Conservation (phyloP, 208 protist species). For the Vickermania spadyakhi region DNA sequence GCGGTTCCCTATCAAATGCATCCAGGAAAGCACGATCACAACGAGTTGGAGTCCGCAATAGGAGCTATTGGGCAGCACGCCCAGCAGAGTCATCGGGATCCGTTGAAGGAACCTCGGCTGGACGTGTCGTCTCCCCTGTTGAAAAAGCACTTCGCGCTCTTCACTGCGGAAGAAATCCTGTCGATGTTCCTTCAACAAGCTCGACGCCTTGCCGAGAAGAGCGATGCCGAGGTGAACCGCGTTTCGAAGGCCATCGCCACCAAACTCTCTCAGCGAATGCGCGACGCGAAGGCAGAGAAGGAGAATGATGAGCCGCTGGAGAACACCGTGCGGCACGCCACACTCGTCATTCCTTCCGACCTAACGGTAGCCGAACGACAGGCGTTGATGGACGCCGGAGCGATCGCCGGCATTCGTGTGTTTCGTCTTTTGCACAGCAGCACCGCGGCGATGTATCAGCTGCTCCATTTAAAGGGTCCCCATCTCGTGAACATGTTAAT, state of each 20-base stretch:
- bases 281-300: not conserved
- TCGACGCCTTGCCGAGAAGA: slow-evolving; percentile 39
- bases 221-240: slow-evolving; percentile 24
- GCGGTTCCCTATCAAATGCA: slow-evolving; percentile 15
- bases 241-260: not conserved
- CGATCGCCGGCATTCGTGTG: slow-evolving; percentile 69
- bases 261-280: not conserved
- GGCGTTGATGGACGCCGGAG: slow-evolving; percentile 81
- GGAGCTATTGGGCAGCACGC: not conserved
- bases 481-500: slow-evolving; percentile 22
- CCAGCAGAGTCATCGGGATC: not conserved
- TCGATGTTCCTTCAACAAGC: slow-evolving; percentile 81
- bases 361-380: slow-evolving; percentile 66
- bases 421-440: slow-evolving; percentile 75
- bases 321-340: slow-evolving; percentile 31
- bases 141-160: slow-evolving; percentile 13
- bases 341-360: slow-evolving; percentile 66
- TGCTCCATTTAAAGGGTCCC: slow-evolving; percentile 36
- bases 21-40: too few relatives aligned
- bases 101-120: slow-evolving; percentile 4
- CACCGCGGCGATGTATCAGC: slow-evolving; percentile 63
- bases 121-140: slow-evolving; percentile 4
- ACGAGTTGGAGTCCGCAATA: too few relatives aligned
- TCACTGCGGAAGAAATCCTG: slow-evolving; percentile 71
- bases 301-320: not conserved